Conservation (phyloP, 2,329 filamentous ascomycete species). For the Fusarium pilosicola region DNA sequence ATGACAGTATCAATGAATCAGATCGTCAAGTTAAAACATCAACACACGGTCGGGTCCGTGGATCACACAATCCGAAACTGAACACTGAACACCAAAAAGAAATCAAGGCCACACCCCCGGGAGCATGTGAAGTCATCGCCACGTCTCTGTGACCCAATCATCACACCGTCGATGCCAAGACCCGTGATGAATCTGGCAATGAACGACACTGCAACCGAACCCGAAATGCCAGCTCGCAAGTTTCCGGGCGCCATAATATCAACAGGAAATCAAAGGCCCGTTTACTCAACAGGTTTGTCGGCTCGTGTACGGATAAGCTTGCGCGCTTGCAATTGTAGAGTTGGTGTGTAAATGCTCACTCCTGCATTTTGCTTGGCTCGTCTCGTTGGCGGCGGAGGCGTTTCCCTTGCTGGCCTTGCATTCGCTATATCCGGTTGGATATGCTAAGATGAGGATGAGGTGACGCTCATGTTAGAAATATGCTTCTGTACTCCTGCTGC, state of each 20-base stretch:
- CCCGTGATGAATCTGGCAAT: slow-evolving; percentile 37
- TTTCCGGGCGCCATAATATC: background rate
- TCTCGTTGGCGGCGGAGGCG: slow-evolving; percentile 9
- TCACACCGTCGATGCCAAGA: slow-evolving; percentile 12
- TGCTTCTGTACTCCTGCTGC: background rate
- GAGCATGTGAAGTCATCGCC: slow-evolving; percentile 43
- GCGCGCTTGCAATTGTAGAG: background rate
- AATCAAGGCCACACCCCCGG: slow-evolving; percentile 16
- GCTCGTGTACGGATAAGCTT: slow-evolving; percentile 2
- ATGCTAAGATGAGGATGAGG: slow-evolving; percentile 1
- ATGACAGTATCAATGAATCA: slow-evolving; percentile 3
- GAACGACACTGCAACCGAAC: slow-evolving; percentile 25
- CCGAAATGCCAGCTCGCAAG: slow-evolving; percentile 15
- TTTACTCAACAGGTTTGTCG: slow-evolving; percentile 6
- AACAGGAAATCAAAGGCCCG: background rate
- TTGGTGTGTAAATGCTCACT: slow-evolving; percentile 23
- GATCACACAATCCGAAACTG: slow-evolving; percentile 22
- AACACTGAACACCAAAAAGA: background rate
- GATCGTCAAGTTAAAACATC: background rate
- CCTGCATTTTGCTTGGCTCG: slow-evolving; percentile 18
- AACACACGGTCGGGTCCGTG: slow-evolving; percentile 21
- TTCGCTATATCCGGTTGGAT: slow-evolving; percentile 12
- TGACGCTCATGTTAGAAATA: slow-evolving; percentile 7
- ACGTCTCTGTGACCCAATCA: slow-evolving; percentile 40
- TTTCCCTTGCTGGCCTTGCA: slow-evolving; percentile 9